Conservation (phyloP, 2,329 filamentous ascomycete species). For the Paramyrothecium roridum region DNA sequence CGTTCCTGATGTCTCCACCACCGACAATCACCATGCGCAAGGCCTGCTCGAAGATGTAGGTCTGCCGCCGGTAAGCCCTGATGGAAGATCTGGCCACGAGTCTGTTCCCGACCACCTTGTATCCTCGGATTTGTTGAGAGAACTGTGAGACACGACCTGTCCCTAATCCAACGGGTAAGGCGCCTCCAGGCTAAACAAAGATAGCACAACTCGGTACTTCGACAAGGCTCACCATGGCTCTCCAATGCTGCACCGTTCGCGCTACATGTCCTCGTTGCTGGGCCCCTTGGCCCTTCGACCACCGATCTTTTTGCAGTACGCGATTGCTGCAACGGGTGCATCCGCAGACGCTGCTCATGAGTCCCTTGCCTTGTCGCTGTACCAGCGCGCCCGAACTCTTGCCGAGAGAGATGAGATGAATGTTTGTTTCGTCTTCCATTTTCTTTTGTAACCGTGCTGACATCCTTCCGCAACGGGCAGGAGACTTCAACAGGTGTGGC, state of each 20-base stretch:
- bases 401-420: background rate
- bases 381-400: background rate
- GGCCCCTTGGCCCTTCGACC: background rate
- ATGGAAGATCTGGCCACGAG: background rate
- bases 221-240: background rate
- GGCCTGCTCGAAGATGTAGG: background rate
- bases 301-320: background rate
- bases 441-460: background rate
- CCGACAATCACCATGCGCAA: background rate
- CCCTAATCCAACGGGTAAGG: background rate
- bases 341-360: background rate
- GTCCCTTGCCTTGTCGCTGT: background rate
- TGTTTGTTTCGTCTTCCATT: background rate
- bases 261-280: background rate
- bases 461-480: background rate
- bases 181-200: background rate
- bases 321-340: background rate
- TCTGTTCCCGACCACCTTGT: background rate
- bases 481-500: background rate
- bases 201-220: background rate
- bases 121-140: background rate
- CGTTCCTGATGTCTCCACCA: background rate
- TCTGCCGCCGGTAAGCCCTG: background rate
- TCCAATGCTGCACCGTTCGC: background rate
- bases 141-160: background rate